These are phyloP conservation scores for Breynia disticha DNA, from an alignment of 441 rosid species.

Conservation along the genomic window DNA sequence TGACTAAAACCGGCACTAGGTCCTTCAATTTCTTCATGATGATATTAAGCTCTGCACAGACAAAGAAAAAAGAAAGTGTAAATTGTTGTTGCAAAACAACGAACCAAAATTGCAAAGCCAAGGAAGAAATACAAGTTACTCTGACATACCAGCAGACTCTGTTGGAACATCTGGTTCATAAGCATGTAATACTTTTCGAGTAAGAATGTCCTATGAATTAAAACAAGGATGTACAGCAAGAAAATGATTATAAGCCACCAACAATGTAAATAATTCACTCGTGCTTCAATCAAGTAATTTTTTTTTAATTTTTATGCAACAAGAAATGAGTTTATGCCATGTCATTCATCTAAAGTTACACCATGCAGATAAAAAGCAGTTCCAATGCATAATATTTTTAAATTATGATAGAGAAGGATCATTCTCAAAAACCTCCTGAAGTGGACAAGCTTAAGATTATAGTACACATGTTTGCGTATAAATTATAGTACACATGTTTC, in stretches of 20 bases:
- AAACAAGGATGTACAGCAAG: slow-evolving; percentile 7
- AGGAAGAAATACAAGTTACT: slow-evolving; percentile 1
- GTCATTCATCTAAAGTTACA: background rate
- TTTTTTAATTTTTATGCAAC: background rate
- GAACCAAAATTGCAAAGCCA: slow-evolving; percentile 2
- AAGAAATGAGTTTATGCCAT: background rate
- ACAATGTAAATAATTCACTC: background rate
- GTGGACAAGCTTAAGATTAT: too few species aligned
- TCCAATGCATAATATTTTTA: background rate
- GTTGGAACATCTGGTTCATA: slow-evolving; percentile 40
- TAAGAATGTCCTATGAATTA: slow-evolving; percentile 25
- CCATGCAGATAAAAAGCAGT: background rate
- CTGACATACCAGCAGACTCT: slow-evolving; percentile 47
- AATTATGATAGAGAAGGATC: too few species aligned
- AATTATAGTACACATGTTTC: background rate
- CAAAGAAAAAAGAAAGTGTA: slow-evolving; percentile 9
- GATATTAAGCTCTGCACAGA: slow-evolving; percentile 38
- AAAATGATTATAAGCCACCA: slow-evolving; percentile 8
- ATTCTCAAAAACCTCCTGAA: too few species aligned
- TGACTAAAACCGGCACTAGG: slow-evolving; percentile 59
- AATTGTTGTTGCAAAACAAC: background rate
- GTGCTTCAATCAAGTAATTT: too few species aligned
- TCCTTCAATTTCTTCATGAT: slow-evolving; percentile 43
- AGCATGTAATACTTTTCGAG: slow-evolving; percentile 37
- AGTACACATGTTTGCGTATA: background rate